A percentile compares a stretch with the other conserved stretches of the same genome.
These are phyloP conservation scores for Omphalotus olearius DNA, from an alignment of 1,284 basidiomycete genomes.

Conservation along the genomic window DNA sequence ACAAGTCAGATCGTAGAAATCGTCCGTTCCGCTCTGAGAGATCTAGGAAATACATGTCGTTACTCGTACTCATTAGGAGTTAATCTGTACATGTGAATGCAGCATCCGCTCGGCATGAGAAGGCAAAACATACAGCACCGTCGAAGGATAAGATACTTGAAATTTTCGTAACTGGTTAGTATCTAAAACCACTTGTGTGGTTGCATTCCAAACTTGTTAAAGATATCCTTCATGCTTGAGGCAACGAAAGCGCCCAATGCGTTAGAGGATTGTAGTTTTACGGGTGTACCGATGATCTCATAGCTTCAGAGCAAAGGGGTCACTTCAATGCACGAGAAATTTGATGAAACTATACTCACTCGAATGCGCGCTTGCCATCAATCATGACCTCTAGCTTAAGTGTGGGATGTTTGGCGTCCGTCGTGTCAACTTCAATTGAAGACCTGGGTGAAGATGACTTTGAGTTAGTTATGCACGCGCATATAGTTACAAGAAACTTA, in stretches of 20 bases:
- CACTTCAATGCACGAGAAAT: neutral
- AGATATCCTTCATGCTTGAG: slow-evolving; percentile 46
- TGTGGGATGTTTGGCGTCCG: slow-evolving; percentile 48
- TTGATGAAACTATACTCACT: slow-evolving; percentile 30
- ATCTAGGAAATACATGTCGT: too few relatives aligned
- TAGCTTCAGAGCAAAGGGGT: slow-evolving; percentile 27
- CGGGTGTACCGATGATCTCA: slow-evolving; percentile 44
- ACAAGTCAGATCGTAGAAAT: neutral
- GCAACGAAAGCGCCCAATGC: slow-evolving; percentile 46
- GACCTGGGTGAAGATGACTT: slow-evolving; percentile 39
- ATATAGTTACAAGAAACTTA: slow-evolving; percentile 20
- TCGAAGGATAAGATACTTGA: too few relatives aligned
- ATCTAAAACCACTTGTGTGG: slow-evolving; percentile 51
- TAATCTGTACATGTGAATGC: too few relatives aligned
- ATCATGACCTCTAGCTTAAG: slow-evolving; percentile 59
- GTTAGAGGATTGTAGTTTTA: slow-evolving; percentile 38
- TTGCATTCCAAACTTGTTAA: slow-evolving; percentile 50
- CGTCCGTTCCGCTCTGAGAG: neutral
- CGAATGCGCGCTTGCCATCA: slow-evolving; percentile 61
- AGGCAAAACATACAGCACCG: too few relatives aligned
- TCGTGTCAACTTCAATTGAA: slow-evolving; percentile 72
- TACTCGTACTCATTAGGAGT: too few relatives aligned
- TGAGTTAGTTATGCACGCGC: neutral
- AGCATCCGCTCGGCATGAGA: too few relatives aligned
- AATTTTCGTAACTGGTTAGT: too few relatives aligned